phyloP scores from a whole-genome alignment of 1,284 basidiomycete species.

The Agaricales sp. region DNA sequence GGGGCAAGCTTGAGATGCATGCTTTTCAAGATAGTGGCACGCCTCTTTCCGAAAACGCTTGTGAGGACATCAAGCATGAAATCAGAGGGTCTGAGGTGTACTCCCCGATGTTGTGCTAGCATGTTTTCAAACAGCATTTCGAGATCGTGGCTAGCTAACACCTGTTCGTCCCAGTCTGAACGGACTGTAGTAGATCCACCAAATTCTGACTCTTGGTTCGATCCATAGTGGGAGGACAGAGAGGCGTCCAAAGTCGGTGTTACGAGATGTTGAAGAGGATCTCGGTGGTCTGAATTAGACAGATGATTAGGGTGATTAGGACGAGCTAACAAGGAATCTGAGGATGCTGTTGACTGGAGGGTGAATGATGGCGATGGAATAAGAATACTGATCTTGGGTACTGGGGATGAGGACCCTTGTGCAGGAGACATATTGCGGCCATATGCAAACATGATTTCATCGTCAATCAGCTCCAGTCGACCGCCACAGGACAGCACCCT shows the following conservation, averaged over 20 bases:
- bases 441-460: constrained; percentile 13
- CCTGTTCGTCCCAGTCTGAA: constrained; percentile 14
- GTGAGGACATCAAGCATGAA: constrained; percentile 23
- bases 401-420: constrained; percentile 15
- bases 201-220: background rate
- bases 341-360: background rate
- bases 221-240: background rate
- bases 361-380: background rate
- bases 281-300: background rate
- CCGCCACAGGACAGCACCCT: constrained; percentile 39
- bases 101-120: constrained; percentile 24
- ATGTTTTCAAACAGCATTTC: constrained; percentile 28
- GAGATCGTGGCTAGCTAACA: constrained; percentile 18
- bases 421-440: constrained; percentile 29
- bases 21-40: constrained; percentile 26
- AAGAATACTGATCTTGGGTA: background rate
- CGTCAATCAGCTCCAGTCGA: constrained; percentile 42
- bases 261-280: background rate
- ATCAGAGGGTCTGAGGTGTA: constrained; percentile 21
- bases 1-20: constrained; percentile 50
- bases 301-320: background rate
- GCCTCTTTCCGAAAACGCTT: constrained; percentile 22
- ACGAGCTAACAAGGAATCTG: background rate
- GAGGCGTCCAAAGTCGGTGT: background rate
- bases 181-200: constrained; percentile 3